Conservation (phyloP, 2,329 filamentous ascomycete species). For the Trichophyton verrucosum region DNA sequence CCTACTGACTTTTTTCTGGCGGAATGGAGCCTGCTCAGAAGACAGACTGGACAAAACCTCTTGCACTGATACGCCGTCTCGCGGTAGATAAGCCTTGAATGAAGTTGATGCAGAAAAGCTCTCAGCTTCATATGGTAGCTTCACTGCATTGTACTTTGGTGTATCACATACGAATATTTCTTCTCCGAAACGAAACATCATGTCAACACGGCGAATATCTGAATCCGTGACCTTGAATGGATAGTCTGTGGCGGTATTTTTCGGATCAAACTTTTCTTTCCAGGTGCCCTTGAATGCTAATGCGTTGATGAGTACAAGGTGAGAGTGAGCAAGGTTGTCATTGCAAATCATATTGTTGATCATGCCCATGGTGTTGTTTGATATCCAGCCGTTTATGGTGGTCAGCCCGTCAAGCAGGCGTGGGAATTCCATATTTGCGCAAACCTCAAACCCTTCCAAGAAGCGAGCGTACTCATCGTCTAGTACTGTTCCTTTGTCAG, state of each 20-base stretch:
- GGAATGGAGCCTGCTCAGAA: background rate
- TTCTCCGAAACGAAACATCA: conserved; percentile 1
- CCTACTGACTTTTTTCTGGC: background rate
- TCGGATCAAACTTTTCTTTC: background rate
- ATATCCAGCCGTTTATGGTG: background rate
- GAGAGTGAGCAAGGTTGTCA: background rate
- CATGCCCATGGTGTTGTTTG: background rate
- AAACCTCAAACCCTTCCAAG: background rate
- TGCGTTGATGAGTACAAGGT: background rate
- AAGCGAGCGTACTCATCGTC: background rate
- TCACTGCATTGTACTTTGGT: background rate
- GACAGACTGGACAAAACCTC: background rate
- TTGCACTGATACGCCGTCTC: background rate
- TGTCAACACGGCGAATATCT: background rate
- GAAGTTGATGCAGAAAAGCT: background rate
- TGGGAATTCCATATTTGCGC: background rate
- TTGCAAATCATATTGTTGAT: background rate
- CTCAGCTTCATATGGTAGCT: background rate
- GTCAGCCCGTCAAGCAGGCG: background rate
- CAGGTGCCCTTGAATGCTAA: conserved; percentile 4
- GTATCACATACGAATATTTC: background rate
- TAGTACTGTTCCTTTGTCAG: background rate
- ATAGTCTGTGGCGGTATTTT: background rate
- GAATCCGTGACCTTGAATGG: background rate
- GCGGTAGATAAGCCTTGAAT: conserved; percentile 1